phyloP scores from a whole-genome alignment of 2,329 filamentous ascomycete species.

The Alternaria angustiovoidea region DNA sequence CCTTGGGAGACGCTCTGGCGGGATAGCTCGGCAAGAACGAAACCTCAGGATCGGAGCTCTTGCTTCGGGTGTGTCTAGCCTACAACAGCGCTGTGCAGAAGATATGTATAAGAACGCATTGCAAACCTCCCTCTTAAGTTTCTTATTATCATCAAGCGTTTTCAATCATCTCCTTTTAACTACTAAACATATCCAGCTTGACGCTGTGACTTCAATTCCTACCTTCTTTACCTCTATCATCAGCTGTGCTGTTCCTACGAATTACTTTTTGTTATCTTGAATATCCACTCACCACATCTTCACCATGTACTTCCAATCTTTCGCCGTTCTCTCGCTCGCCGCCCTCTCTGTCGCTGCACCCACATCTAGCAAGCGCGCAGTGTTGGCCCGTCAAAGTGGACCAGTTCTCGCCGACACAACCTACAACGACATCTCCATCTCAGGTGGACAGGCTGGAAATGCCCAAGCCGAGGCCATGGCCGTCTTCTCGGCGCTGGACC shows the following conservation, averaged over 20 bases:
- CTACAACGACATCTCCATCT: conserved; percentile 58
- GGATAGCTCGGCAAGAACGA: conserved; percentile 16
- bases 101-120: conserved; percentile 20
- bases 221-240: conserved; percentile 16
- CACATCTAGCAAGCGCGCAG: conserved; percentile 23
- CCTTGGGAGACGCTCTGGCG: conserved; percentile 14
- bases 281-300: not conserved
- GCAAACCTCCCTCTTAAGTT: conserved; percentile 23
- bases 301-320: conserved; percentile 42
- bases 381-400: conserved; percentile 31
- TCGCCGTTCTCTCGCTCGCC: conserved; percentile 38
- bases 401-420: conserved; percentile 41
- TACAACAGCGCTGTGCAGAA: not conserved
- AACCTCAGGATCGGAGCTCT: conserved; percentile 14
- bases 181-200: conserved; percentile 34
- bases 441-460: conserved; percentile 61
- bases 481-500: conserved; percentile 63
- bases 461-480: conserved; percentile 63
- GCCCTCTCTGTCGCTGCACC: conserved; percentile 39
- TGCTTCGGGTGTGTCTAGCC: conserved; percentile 3
- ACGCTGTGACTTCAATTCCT: conserved; percentile 35
- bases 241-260: conserved; percentile 39
- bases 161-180: conserved; percentile 17
- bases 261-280: conserved; percentile 4
- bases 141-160: conserved; percentile 30